phyloP scores from a whole-genome alignment of 441 rosid species.

The Bocquillonia castaneifolia region DNA sequence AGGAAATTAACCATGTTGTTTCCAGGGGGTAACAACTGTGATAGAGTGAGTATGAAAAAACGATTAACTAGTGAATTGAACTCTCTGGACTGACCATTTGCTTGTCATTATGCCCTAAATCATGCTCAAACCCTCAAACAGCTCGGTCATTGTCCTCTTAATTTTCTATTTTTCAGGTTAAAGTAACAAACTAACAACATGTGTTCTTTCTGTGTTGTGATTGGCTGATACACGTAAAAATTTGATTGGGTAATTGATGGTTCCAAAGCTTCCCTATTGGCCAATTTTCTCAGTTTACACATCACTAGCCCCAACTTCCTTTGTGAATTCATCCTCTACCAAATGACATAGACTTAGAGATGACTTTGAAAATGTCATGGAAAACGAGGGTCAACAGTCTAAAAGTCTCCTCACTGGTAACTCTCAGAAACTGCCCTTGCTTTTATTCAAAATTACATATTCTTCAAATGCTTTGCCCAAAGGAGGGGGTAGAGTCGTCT shows the following conservation, averaged over 20 bases:
- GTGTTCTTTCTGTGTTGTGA: neutral
- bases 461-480: too few species aligned
- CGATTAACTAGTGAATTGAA: too few species aligned
- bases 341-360: neutral
- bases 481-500: too few species aligned
- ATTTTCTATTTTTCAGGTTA: neutral
- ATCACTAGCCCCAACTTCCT: neutral
- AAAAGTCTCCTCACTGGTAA: neutral
- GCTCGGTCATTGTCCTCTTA: neutral
- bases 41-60: too few species aligned
- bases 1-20: too few species aligned
- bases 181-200: too few species aligned
- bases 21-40: too few species aligned
- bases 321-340: neutral
- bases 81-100: neutral
- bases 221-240: neutral
- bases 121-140: neutral
- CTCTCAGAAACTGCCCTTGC: slow-evolving; percentile 7
- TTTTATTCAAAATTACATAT: neutral
- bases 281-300: neutral
- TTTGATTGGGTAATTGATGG: slow-evolving; percentile 13
- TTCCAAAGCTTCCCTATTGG: slow-evolving; percentile 11
- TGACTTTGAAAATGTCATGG: slow-evolving; percentile 2
- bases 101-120: neutral
- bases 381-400: neutral